Percentiles rank a stretch among this genome's conserved stretches.
phyloP scores from a whole-genome alignment of 345 rosid species.

The Eucalyptus virginea region DNA sequence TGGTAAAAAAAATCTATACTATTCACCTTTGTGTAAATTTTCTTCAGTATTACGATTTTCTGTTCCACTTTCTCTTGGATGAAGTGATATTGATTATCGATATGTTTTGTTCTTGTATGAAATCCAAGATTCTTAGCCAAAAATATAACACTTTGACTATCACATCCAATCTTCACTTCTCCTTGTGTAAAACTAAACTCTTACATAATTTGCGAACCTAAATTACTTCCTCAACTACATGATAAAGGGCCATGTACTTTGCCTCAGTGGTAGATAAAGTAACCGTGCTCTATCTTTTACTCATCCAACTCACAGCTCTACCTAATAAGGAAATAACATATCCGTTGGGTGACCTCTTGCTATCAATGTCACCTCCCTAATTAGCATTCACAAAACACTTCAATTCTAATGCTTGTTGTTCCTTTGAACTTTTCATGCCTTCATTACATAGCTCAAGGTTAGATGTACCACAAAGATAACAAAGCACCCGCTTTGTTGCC shows the following conservation, averaged over 20 bases:
- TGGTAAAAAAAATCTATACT: too few relatives aligned
- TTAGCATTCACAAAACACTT: neutral
- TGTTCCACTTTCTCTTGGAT: neutral
- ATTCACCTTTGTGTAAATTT: neutral
- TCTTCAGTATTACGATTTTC: accelerated
- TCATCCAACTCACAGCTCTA: neutral
- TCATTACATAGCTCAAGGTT: neutral
- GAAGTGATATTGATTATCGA: neutral
- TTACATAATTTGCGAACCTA: neutral
- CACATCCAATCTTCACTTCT: neutral
- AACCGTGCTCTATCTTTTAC: accelerated
- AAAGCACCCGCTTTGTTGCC: neutral
- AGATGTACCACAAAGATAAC: neutral
- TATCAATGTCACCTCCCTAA: neutral
- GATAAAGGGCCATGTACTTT: neutral
- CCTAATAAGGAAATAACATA: neutral
- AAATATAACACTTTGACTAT: neutral
- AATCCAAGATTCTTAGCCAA: neutral
- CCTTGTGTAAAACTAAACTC: neutral
- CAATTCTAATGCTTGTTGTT: neutral
- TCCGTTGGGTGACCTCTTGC: neutral
- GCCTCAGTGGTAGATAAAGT: neutral
- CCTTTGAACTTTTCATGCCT: neutral
- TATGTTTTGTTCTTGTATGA: neutral
- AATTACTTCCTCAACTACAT: neutral